Conservation (phyloP, 2,329 filamentous ascomycete species). For the Fusarium pseudonygamai region DNA sequence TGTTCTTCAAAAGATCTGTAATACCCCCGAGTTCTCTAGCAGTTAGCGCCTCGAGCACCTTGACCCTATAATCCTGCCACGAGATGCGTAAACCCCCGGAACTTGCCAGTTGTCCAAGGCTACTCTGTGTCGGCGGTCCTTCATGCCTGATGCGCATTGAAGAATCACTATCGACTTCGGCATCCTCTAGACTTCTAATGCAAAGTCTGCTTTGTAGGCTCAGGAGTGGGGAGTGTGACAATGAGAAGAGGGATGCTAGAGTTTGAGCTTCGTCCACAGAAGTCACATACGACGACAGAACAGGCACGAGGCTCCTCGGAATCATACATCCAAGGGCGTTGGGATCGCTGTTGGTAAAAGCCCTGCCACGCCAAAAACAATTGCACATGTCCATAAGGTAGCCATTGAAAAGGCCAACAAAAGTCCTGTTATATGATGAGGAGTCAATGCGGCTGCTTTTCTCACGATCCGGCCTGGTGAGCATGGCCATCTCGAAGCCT, state of each 20-base stretch:
- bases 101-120: conserved; percentile 68
- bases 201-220: conserved; percentile 65
- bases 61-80: conserved; percentile 80
- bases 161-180: conserved; percentile 53
- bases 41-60: conserved; percentile 75
- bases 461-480: conserved; percentile 48
- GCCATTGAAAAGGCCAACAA: conserved; percentile 79
- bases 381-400: conserved; percentile 91
- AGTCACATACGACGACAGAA: conserved; percentile 59
- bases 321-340: conserved; percentile 67
- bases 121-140: conserved; percentile 75
- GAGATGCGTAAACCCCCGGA: conserved; percentile 72
- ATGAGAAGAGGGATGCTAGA: conserved; percentile 62
- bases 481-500: conserved; percentile 73
- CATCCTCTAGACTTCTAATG: conserved; percentile 67
- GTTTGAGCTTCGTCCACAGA: conserved; percentile 57
- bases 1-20: conserved; percentile 78
- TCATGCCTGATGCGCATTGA: conserved; percentile 63
- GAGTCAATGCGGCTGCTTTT: conserved; percentile 45
- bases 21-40: conserved; percentile 72
- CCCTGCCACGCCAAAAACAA: conserved; percentile 79
- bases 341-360: conserved; percentile 72
- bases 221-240: conserved; percentile 68
- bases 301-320: conserved; percentile 54
- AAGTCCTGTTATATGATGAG: conserved; percentile 63